Percentiles rank a stretch among this genome's conserved stretches.
Conservation (phyloP, 345 rosid species). For the Eucalyptus shirleyi region DNA sequence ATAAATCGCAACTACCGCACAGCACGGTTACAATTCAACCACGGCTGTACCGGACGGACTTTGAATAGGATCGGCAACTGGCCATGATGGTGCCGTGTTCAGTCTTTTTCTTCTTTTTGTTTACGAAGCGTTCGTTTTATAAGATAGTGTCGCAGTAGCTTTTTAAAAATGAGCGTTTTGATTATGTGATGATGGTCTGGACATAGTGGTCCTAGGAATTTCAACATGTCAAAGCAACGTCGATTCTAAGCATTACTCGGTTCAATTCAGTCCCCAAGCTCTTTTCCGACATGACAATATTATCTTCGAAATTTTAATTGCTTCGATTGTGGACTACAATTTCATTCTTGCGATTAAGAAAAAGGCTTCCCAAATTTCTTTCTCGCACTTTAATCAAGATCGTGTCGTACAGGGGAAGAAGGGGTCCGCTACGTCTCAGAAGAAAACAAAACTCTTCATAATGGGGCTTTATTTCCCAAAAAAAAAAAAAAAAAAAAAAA, state of each 20-base stretch:
- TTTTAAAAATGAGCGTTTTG: not conserved
- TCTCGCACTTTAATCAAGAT: not conserved
- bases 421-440: not conserved
- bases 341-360: not conserved
- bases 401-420: not conserved
- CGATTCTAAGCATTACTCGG: not conserved
- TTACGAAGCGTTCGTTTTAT: not conserved
- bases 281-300: not conserved
- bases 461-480: not conserved
- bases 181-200: not conserved
- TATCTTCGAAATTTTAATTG: not conserved
- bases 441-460: not conserved
- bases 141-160: not conserved
- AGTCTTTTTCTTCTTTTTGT: not conserved
- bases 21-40: not conserved
- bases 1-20: not conserved
- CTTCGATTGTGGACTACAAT: not conserved
- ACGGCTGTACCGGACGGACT: not conserved
- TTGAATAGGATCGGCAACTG: not conserved
- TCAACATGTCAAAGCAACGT: not conserved
- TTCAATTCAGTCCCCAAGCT: not conserved
- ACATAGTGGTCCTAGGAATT: accelerated
- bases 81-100: not conserved
- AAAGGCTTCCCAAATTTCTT: not conserved
- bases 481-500: accelerated